A percentile compares a stretch with the other conserved stretches of the same genome.
Evolutionary conservation across 345 rosid genomes (phyloP).

Genomic region (Arabis alpina): DNA sequence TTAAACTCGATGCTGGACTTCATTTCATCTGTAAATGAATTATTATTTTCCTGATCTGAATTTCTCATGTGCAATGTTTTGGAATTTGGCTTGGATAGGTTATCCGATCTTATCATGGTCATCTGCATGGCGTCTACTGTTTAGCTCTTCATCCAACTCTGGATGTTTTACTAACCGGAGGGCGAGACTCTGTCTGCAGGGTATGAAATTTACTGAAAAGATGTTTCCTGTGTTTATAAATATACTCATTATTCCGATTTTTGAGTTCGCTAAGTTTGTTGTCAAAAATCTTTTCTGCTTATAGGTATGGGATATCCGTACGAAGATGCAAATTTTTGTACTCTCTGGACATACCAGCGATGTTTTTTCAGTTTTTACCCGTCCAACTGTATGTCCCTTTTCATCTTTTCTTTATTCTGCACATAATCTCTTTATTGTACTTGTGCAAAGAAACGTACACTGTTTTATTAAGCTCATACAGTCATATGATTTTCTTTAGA

Average conservation of each 20-base stretch:
- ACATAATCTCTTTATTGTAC: neutral
- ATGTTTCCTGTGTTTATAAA: neutral
- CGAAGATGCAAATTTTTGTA: constrained; percentile 83
- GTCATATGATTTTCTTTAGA: neutral
- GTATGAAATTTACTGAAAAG: constrained; percentile 46
- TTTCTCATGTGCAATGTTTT: constrained; percentile 7
- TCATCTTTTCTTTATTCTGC: constrained; percentile 7
- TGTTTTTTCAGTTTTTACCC: constrained; percentile 76
- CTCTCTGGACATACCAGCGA: constrained; percentile 75
- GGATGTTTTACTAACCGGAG: constrained; percentile 89
- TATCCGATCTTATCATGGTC: constrained; percentile 92
- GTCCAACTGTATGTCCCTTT: constrained; percentile 58
- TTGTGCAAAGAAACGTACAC: constrained; percentile 8
- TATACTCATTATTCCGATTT: neutral
- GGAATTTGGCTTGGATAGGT: constrained; percentile 50
- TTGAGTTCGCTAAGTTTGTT: constrained; percentile 30
- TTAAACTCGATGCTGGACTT: constrained; percentile 22
- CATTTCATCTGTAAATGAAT: constrained; percentile 5
- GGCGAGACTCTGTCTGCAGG: constrained; percentile 99
- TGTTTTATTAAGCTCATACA: constrained; percentile 11
- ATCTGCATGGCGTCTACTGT: constrained; percentile 93
- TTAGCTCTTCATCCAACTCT: constrained; percentile 97
- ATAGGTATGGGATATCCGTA: constrained; percentile 94
- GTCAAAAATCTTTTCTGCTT: constrained; percentile 27
- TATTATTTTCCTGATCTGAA: constrained; percentile 4